Percentiles rank a stretch among this genome's conserved stretches.
phyloP scores from a whole-genome alignment of 1,139 yeast species.

The Candida sp. region DNA sequence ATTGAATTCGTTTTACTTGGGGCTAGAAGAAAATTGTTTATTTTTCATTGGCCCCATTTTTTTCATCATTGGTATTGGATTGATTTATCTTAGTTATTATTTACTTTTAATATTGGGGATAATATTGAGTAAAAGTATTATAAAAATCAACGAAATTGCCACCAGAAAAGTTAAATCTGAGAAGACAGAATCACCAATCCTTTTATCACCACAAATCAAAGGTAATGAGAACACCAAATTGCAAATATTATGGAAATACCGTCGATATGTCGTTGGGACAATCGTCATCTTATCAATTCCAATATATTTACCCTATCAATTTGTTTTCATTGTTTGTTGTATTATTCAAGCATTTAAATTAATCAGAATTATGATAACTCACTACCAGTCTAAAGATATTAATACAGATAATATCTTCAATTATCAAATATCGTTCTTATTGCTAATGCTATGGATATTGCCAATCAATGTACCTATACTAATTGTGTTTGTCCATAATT shows the following conservation, averaged over 20 bases:
- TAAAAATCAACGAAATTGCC: background rate
- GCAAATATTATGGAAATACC: background rate
- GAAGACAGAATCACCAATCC: background rate
- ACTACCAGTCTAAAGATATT: background rate
- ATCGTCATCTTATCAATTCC: slow-evolving; percentile 35
- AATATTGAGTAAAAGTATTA: background rate
- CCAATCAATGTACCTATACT: slow-evolving; percentile 69
- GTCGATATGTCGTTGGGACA: background rate
- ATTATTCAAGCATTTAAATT: slow-evolving; percentile 50
- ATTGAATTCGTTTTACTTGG: slow-evolving; percentile 52
- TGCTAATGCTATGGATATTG: slow-evolving; percentile 63
- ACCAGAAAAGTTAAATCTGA: background rate
- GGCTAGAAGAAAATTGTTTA: slow-evolving; percentile 56
- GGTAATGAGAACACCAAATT: background rate
- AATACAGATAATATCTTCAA: slow-evolving; percentile 28
- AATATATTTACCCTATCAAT: slow-evolving; percentile 73
- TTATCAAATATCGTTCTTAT: slow-evolving; percentile 51
- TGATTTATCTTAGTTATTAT: slow-evolving; percentile 34
- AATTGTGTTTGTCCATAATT: slow-evolving; percentile 67
- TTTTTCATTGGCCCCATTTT: slow-evolving; percentile 53
- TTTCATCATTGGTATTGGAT: slow-evolving; percentile 47
- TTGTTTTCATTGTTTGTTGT: slow-evolving; percentile 62
- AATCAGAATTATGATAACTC: slow-evolving; percentile 19
- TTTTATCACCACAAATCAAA: background rate
- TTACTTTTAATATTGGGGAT: slow-evolving; percentile 5